phyloP scores from a whole-genome alignment of 768 basidiomycete species.

The Kwoniella bestiolae region DNA sequence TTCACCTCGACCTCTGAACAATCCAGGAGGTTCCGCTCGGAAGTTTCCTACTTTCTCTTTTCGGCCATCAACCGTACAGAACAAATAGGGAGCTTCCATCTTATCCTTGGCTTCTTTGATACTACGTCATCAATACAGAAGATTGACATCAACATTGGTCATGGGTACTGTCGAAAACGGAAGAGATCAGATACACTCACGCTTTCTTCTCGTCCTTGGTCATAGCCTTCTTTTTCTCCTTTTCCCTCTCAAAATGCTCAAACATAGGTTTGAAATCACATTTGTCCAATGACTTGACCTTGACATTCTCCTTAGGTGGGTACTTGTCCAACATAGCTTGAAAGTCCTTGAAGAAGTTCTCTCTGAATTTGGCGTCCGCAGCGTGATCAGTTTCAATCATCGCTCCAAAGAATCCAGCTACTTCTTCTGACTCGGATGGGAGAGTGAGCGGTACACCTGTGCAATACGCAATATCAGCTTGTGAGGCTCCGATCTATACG shows the following conservation, averaged over 20 bases:
- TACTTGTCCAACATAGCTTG: conserved; percentile 72
- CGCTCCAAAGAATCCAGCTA: conserved; percentile 92
- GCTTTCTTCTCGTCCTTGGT: conserved; percentile 87
- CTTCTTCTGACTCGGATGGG: conserved; percentile 87
- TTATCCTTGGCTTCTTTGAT: conserved; percentile 83
- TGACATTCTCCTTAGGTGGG: conserved; percentile 76
- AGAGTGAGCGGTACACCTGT: conserved; percentile 78
- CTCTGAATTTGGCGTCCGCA: conserved; percentile 81
- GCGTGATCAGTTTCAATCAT: conserved; percentile 92
- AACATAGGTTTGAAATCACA: conserved; percentile 97
- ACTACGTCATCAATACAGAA: conserved; percentile 17
- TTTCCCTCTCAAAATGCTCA: conserved; percentile 88
- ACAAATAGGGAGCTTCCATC: conserved; percentile 79
- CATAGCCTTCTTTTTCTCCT: conserved; percentile 88
- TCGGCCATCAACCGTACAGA: conserved; percentile 88
- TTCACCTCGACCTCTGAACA: conserved; percentile 96
- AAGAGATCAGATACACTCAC: conserved; percentile 26
- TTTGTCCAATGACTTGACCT: conserved; percentile 72
- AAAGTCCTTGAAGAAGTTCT: conserved; percentile 96
- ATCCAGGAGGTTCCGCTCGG: conserved; percentile 95
- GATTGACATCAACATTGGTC: conserved; percentile 10
- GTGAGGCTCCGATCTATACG: not conserved
- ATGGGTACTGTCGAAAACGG: not conserved
- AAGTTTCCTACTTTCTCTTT: conserved; percentile 99
- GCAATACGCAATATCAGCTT: not conserved